Evolutionary conservation across 1,284 basidiomycete genomes (phyloP).

Genomic region (Chiua sp.): DNA sequence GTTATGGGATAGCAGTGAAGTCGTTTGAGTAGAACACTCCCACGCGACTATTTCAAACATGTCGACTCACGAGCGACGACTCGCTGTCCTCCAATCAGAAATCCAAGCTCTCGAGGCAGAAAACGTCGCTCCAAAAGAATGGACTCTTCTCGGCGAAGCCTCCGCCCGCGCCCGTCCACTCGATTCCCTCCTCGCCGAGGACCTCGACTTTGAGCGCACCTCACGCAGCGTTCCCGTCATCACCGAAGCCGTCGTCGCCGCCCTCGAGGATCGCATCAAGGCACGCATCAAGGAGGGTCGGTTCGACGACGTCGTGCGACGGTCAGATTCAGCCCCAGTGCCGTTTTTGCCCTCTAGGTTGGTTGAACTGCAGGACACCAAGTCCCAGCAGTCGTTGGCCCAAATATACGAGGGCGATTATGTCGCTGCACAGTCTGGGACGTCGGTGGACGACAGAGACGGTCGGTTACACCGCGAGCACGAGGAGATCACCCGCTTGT

Average conservation of each 20-base stretch:
- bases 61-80: slow-evolving; percentile 69
- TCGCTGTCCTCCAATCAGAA: slow-evolving; percentile 64
- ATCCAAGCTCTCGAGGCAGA: slow-evolving; percentile 74
- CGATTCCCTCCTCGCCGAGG: slow-evolving; percentile 93
- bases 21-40: no score
- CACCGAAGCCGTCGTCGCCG: slow-evolving; percentile 87
- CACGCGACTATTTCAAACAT: no score
- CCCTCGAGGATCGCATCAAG: slow-evolving; percentile 93
- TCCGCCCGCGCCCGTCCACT: slow-evolving; percentile 83
- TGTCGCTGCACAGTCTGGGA: slow-evolving; percentile 63
- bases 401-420: slow-evolving; percentile 98
- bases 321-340: slow-evolving; percentile 64
- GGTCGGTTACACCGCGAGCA: slow-evolving; percentile 91
- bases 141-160: slow-evolving; percentile 95
- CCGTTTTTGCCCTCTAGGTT: slow-evolving; percentile 91
- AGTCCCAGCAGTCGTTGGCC: slow-evolving; percentile 88
- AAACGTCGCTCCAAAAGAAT: slow-evolving; percentile 78
- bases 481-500: slow-evolving; percentile 80
- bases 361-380: slow-evolving; percentile 90
- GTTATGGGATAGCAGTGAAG: no score
- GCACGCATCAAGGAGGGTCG: slow-evolving; percentile 84
- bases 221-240: slow-evolving; percentile 89
- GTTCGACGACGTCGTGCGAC: slow-evolving; percentile 93
- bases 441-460: slow-evolving; percentile 78
- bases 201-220: slow-evolving; percentile 93